phyloP scores from a whole-genome alignment of 2,329 filamentous ascomycete genomes.

The Diaporthe batatas region DNA sequence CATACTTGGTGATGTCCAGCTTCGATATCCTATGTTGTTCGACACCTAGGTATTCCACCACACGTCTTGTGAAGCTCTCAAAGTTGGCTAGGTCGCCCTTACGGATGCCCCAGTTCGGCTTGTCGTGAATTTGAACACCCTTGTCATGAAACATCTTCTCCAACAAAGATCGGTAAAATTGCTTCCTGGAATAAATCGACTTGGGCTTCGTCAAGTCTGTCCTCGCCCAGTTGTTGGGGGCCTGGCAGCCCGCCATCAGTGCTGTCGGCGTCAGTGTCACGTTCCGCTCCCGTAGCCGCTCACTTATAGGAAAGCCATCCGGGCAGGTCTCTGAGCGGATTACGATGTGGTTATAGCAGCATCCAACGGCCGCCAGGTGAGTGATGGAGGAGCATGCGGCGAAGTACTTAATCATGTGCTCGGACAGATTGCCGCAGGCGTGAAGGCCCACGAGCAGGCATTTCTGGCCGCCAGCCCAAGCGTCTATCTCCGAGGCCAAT shows the following conservation, averaged over 20 bases:
- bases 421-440: conserved; percentile 51
- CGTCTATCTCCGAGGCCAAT: conserved; percentile 45
- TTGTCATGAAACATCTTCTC: conserved; percentile 45
- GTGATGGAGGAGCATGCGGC: conserved; percentile 43
- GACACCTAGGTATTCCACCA: conserved; percentile 46
- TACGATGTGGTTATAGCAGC: conserved; percentile 53
- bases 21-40: conserved; percentile 40
- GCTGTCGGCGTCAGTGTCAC: conserved; percentile 50
- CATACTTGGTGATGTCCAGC: conserved; percentile 47
- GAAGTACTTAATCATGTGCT: conserved; percentile 52
- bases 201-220: conserved; percentile 40
- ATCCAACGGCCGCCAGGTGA: conserved; percentile 48
- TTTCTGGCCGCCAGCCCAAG: conserved; percentile 47
- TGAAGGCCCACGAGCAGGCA: conserved; percentile 53
- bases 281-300: conserved; percentile 44
- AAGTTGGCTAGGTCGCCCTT: conserved; percentile 49
- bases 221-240: conserved; percentile 51
- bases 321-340: conserved; percentile 53
- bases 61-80: conserved; percentile 46
- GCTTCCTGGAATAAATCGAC: conserved; percentile 42
- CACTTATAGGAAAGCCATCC: conserved; percentile 55
- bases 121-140: conserved; percentile 40
- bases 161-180: conserved; percentile 37
- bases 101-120: conserved; percentile 50
- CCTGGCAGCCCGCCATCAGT: conserved; percentile 52